Percentiles rank a stretch among this genome's conserved stretches.
phyloP scores from a whole-genome alignment of 2,329 filamentous ascomycete species.

The Pseudogymnoascus sp. region DNA sequence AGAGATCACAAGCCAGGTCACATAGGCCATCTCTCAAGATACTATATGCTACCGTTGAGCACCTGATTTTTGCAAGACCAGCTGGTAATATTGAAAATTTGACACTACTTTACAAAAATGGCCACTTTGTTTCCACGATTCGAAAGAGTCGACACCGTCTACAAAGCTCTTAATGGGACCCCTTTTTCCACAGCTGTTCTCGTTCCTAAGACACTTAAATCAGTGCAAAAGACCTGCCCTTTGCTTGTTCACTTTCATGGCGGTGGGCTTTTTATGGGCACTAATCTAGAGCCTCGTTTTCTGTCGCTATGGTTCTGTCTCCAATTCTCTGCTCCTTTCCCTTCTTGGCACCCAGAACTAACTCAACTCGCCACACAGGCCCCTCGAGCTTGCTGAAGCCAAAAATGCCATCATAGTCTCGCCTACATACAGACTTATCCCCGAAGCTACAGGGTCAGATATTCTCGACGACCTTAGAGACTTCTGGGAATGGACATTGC shows the following conservation, averaged over 20 bases:
- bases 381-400: neutral
- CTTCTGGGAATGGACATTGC: constrained; percentile 39
- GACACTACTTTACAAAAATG: neutral
- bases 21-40: neutral
- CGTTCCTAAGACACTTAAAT: neutral
- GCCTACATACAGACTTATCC: constrained; percentile 43
- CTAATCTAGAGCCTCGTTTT: neutral
- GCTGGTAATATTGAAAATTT: neutral
- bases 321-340: constrained; percentile 31
- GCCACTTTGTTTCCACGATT: neutral
- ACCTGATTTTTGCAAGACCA: neutral
- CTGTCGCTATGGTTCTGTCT: constrained; percentile 17
- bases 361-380: neutral
- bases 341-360: constrained; percentile 25
- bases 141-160: neutral
- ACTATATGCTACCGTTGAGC: neutral
- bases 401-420: constrained; percentile 34
- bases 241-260: neutral
- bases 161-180: neutral
- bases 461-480: constrained; percentile 39
- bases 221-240: neutral
- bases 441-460: constrained; percentile 37
- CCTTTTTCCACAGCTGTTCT: neutral
- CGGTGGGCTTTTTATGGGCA: neutral
- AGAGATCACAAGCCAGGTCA: neutral